Evolutionary conservation across 108 stramenopile species (phyloP), one percentile per base, ranked within the genome.

Genomic region (Craspedostauros australis): DNA sequence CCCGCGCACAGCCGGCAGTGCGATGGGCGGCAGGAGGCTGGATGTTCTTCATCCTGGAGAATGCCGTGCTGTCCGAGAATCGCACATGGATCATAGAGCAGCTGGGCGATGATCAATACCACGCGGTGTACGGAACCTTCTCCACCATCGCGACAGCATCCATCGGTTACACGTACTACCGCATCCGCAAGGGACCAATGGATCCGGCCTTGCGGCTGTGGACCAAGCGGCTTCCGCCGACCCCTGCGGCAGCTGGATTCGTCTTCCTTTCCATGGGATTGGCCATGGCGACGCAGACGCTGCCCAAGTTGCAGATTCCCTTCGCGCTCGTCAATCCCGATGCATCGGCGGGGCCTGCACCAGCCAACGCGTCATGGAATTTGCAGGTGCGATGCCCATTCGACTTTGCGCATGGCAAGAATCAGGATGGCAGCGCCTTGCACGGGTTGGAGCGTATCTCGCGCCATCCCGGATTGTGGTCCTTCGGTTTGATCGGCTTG

Each of bases 331-430:
- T 37, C 4, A 15, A 39, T 29, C 46, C 14, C n/a, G 24, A 28
- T 22, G 23, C 9, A 28, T 49, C 27, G 57, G 51, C 15, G 39
- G 47, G 43, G 3, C 29, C 54, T 20, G 39, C 47, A 44, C 14
- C 38, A 21, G 32, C 9, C 33, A n/a, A 8, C 14, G 24, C 26
- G 46, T 54, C 34, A 40, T 53, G 40, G 41, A 64, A 50, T 3
- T 73, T 79, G 58, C 83, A 94, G 69, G 82, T 94, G 27, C 83
- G 88, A 20, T 95, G 94, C 67, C 94, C 94, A 3, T 90, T 93
- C 48, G 94, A 95, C 69, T 93, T 95, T 56, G 63, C 80, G 2
- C 82, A 70, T 32, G 39, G 42, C 21, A 54, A 60, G 23, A 53
- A 24, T 26, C 39, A 55, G 24, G 11, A 39, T n/a, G 11, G n/a